Base-by-base conservation (phyloP, 768 basidiomycete species). In the Lentinula edodes region DNA sequence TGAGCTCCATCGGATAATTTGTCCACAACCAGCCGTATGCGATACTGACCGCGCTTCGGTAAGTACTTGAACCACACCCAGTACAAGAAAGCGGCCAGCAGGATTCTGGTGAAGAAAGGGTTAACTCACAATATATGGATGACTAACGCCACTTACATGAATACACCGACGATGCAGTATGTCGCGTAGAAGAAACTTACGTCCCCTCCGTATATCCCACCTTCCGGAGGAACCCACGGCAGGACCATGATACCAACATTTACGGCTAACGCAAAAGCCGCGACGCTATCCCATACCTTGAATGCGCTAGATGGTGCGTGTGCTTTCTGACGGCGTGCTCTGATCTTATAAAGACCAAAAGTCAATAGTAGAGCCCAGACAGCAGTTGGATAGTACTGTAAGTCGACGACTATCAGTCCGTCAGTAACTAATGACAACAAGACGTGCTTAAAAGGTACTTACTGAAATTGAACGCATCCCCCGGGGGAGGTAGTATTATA, bases 1-100 rank as follows among this genome's bases (percentile, higher is more conserved):
- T 70, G 68, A 16, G 72, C 73, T 6, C 75, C 70, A 32, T 75
- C 76, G 9, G 79, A 67, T 12, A 75, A 66, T 16, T 64, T 65
- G 65, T 82, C 79, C 52, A 81, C 73, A 57, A 80, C 75, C 52
- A 79, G 78, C n/a, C 78, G 74, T 39, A 83, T 74, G 15, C 69
- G 66, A 64, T 82, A 82, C 6, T 76, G 75, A 5, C 78, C 72
- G 6, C 73, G 59, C 62, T 72, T 74, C 16, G 81, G 83, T 6
- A 83, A 66, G 13, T 78, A 53, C 4, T 77, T 62, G 23, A 81
- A 75, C 73, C 74, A 76, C 34, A 76, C n/a, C 46, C 46, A 48
- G 20, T 75, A 78, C 7, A 66, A 69, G 18, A 74, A 55, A 32
- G 66, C 72, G 0, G 73, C 73, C 7, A 75, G 38, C 16, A 61